A percentile compares a stretch with the other conserved stretches of the same genome.
These are phyloP conservation scores for Annulohypoxylon nitens DNA, from an alignment of 495 filamentous ascomycete species.

Conservation along the genomic window DNA sequence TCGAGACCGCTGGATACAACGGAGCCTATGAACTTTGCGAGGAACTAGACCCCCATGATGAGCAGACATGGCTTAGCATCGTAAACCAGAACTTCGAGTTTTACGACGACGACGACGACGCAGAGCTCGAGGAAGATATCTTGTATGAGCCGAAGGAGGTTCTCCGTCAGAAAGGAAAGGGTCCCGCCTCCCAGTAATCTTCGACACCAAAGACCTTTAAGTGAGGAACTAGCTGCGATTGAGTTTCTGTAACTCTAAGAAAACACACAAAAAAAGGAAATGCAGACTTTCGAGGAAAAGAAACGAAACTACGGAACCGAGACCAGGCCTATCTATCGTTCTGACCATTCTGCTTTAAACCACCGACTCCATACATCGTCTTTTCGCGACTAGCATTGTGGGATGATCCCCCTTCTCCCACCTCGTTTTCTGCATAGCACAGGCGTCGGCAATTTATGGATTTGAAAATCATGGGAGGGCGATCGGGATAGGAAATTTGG, in stretches of 20 bases:
- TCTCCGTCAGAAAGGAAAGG: neutral
- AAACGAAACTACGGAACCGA: too few relatives aligned
- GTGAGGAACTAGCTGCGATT: neutral
- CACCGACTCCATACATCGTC: neutral
- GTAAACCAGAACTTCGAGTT: slow-evolving; percentile 5
- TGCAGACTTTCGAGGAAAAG: too few relatives aligned
- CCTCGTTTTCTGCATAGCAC: neutral
- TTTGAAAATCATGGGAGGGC: neutral
- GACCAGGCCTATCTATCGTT: neutral
- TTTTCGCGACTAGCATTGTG: neutral
- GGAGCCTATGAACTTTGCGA: too few relatives aligned
- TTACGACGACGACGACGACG: slow-evolving; percentile 6
- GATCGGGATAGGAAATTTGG: neutral
- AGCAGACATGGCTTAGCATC: neutral
- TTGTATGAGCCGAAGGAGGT: slow-evolving; percentile 8
- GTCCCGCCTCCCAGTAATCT: neutral
- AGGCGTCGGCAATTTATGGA: neutral
- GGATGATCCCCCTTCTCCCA: neutral
- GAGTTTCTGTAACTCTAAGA: too few relatives aligned
- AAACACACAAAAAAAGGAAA: too few relatives aligned
- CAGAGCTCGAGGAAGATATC: neutral
- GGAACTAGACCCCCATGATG: too few relatives aligned
- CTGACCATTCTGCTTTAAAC: neutral
- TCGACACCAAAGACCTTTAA: neutral
- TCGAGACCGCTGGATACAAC: too few relatives aligned